Conservation (phyloP, 2,329 filamentous ascomycete genomes). For the Alternaria dauci region DNA sequence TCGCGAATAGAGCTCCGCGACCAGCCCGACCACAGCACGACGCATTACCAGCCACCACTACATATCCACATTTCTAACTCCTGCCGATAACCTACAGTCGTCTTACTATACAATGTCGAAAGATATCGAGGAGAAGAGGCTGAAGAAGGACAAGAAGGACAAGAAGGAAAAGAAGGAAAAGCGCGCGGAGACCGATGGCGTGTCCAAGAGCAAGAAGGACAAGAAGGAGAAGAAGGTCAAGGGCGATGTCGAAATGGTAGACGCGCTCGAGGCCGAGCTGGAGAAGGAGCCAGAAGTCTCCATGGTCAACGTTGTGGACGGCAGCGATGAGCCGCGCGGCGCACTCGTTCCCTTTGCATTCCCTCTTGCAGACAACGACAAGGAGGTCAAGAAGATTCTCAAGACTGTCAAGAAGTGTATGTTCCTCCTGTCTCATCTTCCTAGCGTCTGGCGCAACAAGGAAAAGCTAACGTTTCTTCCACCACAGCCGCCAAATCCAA, state of each 20-base stretch:
- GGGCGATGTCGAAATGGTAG: constrained; percentile 61
- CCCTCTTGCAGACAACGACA: constrained; percentile 77
- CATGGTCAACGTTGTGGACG: constrained; percentile 52
- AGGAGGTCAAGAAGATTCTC: constrained; percentile 72
- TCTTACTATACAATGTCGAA: constrained; percentile 45
- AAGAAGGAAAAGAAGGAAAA: constrained; percentile 73
- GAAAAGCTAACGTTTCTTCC: background rate
- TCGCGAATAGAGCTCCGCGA: constrained; percentile 12
- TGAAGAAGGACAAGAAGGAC: constrained; percentile 64
- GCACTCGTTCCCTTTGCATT: constrained; percentile 84
- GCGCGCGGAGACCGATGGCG: constrained; percentile 56
- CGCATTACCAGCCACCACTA: constrained; percentile 11
- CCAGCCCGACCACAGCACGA: constrained; percentile 17
- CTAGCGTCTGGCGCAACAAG: constrained; percentile 12
- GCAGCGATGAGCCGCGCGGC: constrained; percentile 54
- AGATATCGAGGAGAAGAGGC: constrained; percentile 50
- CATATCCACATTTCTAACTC: background rate
- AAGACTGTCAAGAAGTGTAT: constrained; percentile 70
- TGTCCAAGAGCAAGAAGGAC: constrained; percentile 63
- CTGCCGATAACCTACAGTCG: constrained; percentile 7
- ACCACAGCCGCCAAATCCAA: constrained; percentile 87
- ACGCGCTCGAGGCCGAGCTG: constrained; percentile 64
- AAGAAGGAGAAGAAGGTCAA: constrained; percentile 75
- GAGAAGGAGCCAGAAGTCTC: constrained; percentile 69
- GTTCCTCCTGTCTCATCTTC: constrained; percentile 21